Base-by-base conservation (phyloP, 441 rosid species). In the Corymbia citriodora region DNA sequence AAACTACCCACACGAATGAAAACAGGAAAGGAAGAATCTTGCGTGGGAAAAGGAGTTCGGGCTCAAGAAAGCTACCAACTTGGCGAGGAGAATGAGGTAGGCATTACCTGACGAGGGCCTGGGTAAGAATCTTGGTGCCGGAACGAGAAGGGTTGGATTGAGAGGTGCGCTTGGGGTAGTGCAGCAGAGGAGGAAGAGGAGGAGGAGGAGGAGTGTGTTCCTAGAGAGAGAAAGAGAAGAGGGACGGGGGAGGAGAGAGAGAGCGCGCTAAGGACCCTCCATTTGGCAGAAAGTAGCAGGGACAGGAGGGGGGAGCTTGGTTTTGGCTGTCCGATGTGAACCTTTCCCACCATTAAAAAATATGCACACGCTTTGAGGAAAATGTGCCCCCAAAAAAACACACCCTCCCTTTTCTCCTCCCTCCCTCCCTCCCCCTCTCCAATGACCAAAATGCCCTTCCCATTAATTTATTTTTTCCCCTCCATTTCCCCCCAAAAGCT, bases 181-280 rank as follows among this genome's bases (percentile, higher is more conserved):
- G 36, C 87, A 31, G 93, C 72, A 70, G 91, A 93, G 54, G 89
- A 87, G 33, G 16, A 57, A 63, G 91, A 93, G 54, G 89, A 87
- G 33, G 9, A 55, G 15, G 93, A 82, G 74, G 91, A 93, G 82
- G 89, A 89, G 52, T 33, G 88, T 89, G 88, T 87, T 25, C 88
- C 70, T 48, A 10, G 74, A 87, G 91, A 91, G 65, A 63, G 87
- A 48, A 45, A 87, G 89, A 85, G 91, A 59, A 61, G 87, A 54
- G 63, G 59, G 89, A 87, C 90, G 89, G 88, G 87, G 88, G 68
- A 88, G 55, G 70, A 88, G 89, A 88, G 88, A 70, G 70, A 36
- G 92, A 90, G 90, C 74, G 79, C 88, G 88, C 94, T 95, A 95
- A 92, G 96, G 96, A 94, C 95, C 96, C 96, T 95, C 96, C 98